phyloP scores from a whole-genome alignment of 225 moss, liverwort and hornwort genomes.

The Bryum argenteum region DNA sequence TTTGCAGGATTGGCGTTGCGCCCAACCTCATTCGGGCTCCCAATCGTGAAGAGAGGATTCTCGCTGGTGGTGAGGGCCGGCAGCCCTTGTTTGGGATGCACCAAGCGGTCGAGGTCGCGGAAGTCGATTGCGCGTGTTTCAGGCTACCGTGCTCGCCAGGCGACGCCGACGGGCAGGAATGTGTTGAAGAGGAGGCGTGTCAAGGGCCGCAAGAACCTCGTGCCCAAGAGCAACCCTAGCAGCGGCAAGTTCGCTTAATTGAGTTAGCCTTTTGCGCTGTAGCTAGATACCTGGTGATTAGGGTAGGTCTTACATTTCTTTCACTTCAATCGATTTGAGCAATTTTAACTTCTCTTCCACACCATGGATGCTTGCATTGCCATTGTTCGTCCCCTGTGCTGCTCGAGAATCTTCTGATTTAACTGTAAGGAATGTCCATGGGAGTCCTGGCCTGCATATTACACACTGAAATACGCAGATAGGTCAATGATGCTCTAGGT shows the following conservation, averaged over 20 bases:
- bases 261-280: conserved; percentile 7
- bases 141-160: conserved; percentile 78
- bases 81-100: conserved; percentile 79
- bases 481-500: too few relatives aligned
- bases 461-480: too few relatives aligned
- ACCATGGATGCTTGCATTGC: background rate
- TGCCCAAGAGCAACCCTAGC: conserved; percentile 80
- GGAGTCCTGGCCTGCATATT: too few relatives aligned
- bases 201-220: conserved; percentile 83
- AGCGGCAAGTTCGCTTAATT: conserved; percentile 89
- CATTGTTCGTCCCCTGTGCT: background rate
- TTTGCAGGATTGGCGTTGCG: conserved; percentile 73
- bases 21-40: conserved; percentile 67
- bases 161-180: conserved; percentile 76
- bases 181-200: conserved; percentile 84
- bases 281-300: conserved; percentile 26
- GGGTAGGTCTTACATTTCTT: conserved; percentile 29
- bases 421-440: background rate
- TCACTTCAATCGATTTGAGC: conserved; percentile 13
- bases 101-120: conserved; percentile 86
- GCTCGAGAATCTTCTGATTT: background rate
- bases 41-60: conserved; percentile 66
- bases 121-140: conserved; percentile 93
- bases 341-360: conserved; percentile 6
- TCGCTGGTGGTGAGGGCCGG: conserved; percentile 80